Evolutionary conservation across 2,329 filamentous ascomycete genomes (phyloP).

Genomic region (Fusarium irregulare): DNA sequence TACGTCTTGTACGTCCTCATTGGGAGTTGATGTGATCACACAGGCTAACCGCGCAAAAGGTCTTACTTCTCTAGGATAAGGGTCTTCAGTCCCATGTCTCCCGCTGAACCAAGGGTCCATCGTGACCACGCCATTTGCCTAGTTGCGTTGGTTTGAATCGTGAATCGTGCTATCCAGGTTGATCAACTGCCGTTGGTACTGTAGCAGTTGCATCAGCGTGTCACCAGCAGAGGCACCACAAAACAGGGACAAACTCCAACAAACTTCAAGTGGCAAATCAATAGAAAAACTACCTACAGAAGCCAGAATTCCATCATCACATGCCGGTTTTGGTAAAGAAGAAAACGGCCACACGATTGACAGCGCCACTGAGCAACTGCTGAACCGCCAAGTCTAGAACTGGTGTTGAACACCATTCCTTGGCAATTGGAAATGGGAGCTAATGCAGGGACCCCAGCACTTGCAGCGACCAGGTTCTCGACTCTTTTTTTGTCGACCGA

Average conservation of each 20-base stretch:
- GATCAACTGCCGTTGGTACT: background rate
- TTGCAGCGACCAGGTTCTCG: slow-evolving; percentile 30
- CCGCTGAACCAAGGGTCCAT: background rate
- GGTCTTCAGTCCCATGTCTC: background rate
- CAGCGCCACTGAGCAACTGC: slow-evolving; percentile 23
- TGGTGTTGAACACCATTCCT: slow-evolving; percentile 16
- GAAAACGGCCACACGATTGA: background rate
- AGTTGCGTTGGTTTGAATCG: background rate
- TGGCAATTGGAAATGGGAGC: slow-evolving; percentile 16
- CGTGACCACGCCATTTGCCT: slow-evolving; percentile 4
- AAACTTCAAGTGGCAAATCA: slow-evolving; percentile 9
- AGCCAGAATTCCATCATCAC: slow-evolving; percentile 6
- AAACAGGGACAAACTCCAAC: background rate
- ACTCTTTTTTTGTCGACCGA: slow-evolving; percentile 16
- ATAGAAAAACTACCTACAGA: background rate
- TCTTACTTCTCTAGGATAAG: background rate
- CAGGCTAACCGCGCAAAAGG: background rate
- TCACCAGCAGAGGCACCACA: background rate
- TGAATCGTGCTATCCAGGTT: background rate
- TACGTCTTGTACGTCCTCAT: background rate
- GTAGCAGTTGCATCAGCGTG: background rate
- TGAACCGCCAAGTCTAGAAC: slow-evolving; percentile 26
- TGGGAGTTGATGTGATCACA: background rate
- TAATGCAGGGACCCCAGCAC: slow-evolving; percentile 35
- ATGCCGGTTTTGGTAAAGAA: slow-evolving; percentile 10